Percentiles rank a stretch among this genome's conserved stretches.
These are phyloP conservation scores for Auxenochlorella pyrenoidosa DNA, from an alignment of 139 green algal genomes.

Conservation along the genomic window DNA sequence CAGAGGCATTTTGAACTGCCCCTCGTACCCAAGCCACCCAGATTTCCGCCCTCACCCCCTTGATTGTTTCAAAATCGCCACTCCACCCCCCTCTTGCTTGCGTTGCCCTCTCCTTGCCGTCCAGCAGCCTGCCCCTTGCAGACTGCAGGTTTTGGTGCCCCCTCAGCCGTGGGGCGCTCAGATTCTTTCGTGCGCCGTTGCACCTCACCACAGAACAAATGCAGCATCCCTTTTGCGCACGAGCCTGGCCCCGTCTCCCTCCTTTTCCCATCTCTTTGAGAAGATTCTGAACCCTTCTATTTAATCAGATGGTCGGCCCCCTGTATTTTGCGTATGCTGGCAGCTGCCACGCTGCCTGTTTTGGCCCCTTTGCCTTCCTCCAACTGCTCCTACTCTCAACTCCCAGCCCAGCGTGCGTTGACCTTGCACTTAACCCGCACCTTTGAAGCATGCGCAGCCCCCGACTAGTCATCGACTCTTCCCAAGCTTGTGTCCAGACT, in stretches of 20 bases:
- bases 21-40: neutral
- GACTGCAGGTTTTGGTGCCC: slow-evolving; percentile 2
- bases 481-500: no score
- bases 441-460: neutral
- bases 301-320: neutral
- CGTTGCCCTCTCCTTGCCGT: no score
- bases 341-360: neutral
- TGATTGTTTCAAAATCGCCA: neutral
- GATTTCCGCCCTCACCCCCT: neutral
- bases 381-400: no score
- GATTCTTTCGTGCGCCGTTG: neutral
- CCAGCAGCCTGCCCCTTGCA: no score
- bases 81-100: no score
- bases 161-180: neutral
- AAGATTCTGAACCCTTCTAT: neutral
- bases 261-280: neutral
- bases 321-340: no score
- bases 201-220: neutral
- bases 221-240: neutral
- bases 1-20: neutral
- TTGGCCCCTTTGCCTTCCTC: no score
- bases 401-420: neutral
- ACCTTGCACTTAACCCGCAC: neutral
- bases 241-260: neutral
- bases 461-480: neutral